phyloP scores from a whole-genome alignment of 352 stramenopile genomes.

The Pythium chondricola region DNA sequence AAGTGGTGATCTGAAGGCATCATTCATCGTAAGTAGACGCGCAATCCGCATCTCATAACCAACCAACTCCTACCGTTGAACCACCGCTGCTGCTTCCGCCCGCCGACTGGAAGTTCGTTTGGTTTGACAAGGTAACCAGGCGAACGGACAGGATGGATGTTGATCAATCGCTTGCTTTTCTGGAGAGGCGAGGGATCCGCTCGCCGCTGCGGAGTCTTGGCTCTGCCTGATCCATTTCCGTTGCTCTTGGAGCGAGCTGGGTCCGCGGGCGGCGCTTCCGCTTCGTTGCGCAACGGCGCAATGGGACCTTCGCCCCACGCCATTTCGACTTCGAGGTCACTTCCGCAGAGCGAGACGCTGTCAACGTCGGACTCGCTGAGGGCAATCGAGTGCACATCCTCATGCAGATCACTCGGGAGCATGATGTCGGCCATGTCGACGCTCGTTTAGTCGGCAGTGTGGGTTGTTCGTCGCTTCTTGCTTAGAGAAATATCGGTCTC shows the following conservation, averaged over 20 bases:
- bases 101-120: slow-evolving; percentile 59
- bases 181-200: slow-evolving; percentile 42
- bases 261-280: slow-evolving; percentile 3
- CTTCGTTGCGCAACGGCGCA: slow-evolving; percentile 42
- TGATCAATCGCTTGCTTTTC: slow-evolving; percentile 71
- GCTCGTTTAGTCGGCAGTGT: slow-evolving; percentile 1
- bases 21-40: too few relatives aligned
- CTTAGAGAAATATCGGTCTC: not conserved
- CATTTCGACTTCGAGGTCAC: slow-evolving; percentile 73
- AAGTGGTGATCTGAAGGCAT: slow-evolving; percentile 84
- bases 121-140: slow-evolving; percentile 55
- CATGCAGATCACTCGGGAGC: slow-evolving; percentile 6
- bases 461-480: not conserved
- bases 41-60: too few relatives aligned
- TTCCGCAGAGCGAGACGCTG: slow-evolving; percentile 61
- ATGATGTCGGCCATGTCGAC: slow-evolving; percentile 16
- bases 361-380: slow-evolving; percentile 56
- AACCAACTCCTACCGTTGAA: slow-evolving; percentile 58
- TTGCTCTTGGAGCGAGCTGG: slow-evolving; percentile 42
- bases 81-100: slow-evolving; percentile 79
- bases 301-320: slow-evolving; percentile 72
- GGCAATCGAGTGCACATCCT: slow-evolving; percentile 18
- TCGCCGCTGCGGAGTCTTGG: slow-evolving; percentile 59
- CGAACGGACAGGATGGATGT: slow-evolving; percentile 71
- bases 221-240: slow-evolving; percentile 54